Base-by-base conservation (phyloP, 345 rosid genomes). In the Moricandia arvensis region DNA sequence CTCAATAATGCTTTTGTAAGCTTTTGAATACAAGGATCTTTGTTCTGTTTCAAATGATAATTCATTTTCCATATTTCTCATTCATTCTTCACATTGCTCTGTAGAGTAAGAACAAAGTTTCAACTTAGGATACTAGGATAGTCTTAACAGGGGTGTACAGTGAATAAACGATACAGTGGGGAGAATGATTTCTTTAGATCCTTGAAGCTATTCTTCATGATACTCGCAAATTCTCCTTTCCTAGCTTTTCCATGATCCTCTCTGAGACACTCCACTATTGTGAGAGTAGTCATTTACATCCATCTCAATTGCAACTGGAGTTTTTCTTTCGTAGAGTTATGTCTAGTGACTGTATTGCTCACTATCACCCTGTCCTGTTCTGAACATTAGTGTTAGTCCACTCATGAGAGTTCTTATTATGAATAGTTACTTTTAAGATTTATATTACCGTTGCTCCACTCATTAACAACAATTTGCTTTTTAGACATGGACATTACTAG, bases 311-410 rank as follows among this genome's bases (percentile, higher is more conserved):
- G 91, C 58, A 60, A 13, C 59, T 15, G 91, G 77, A 67, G 83
- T 75, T 75, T 75, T 75, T 91, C 96, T 74, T 89, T 85, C 76
- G 84, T 72, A 55, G 96, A 91, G 80, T 90, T 90, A 80, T 89
- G 93, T 55, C 88, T 81, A 10, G 76, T 71, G 53, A 80, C 15
- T 41, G 77, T 75, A 77, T 85, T 91, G 82, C 53, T 85, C 47
- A 87, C 67, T 26, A 74, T 68, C 49, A 79, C 79, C 72, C 79
- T 88, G 82, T 90, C 97, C 5, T 90, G 89, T 64, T 90, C 97
- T 2, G 93, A 83, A 51, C 93, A 8, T 35, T 35, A 8, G 41
- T 35, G 41, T 35, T 35, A 35, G 41, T 35, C 10, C 41, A 35
- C 11, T 35, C 41, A 35, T 8, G 18, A 12, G 53, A 12, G 53